Conservation (phyloP, 768 basidiomycete species). For the Lentinula raphanica region DNA sequence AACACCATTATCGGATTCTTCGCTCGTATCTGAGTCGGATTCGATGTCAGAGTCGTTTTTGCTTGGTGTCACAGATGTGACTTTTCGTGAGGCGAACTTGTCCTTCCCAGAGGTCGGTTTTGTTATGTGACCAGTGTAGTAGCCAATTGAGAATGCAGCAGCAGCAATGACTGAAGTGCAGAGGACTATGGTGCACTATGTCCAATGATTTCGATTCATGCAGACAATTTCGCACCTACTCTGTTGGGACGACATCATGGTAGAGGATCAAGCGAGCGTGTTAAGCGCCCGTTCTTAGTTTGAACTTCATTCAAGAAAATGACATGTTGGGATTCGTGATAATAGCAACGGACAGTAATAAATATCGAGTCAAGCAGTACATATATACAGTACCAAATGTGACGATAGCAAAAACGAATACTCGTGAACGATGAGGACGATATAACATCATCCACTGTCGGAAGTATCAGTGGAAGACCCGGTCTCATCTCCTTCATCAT, state of each 20-base stretch:
- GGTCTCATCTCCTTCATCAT: constrained; percentile 77
- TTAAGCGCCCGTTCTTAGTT: not conserved
- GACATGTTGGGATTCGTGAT: no score
- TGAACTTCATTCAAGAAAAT: not conserved
- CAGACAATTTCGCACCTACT: not conserved
- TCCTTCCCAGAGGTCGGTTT: not conserved
- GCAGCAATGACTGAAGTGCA: constrained; percentile 25
- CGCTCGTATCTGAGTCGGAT: constrained; percentile 11
- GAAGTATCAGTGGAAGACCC: constrained; percentile 77
- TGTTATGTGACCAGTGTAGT: constrained; percentile 29
- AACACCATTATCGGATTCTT: constrained; percentile 15
- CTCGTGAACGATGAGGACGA: no score
- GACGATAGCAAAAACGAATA: not conserved
- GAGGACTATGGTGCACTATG: not conserved
- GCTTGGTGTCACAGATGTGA: not conserved
- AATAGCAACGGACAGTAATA: no score
- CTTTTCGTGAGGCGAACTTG: not conserved
- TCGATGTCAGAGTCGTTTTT: constrained; percentile 21
- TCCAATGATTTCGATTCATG: not conserved
- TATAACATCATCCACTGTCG: constrained; percentile 41
- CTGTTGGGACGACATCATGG: constrained; percentile 1
- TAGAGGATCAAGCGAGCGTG: constrained; percentile 6
- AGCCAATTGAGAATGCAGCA: constrained; percentile 38
- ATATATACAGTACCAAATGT: no score
- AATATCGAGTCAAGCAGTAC: no score